Base-by-base conservation (phyloP, 2,329 filamentous ascomycete species). In the Exophiala alcalophila region DNA sequence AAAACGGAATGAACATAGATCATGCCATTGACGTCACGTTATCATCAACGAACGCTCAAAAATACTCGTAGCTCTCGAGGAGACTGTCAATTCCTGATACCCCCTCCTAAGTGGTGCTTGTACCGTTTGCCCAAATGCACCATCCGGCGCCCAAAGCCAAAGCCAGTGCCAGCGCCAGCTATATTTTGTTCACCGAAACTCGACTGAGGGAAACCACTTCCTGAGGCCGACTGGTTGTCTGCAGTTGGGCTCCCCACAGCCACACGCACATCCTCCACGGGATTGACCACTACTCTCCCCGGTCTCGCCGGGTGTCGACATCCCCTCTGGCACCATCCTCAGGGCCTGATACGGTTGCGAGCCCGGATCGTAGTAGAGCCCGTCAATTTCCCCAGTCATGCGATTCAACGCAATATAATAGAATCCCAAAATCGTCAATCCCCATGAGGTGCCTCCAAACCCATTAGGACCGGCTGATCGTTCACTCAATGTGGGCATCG, bases 351-450 rank as follows among this genome's bases (percentile, higher is more conserved):
- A 73, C 4, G 70, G 70, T 14, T 68, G 70, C 46, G 69, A 72
- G 29, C 67, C 67, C 0, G 69, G 69, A 38, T 73, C 70, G 50
- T 71, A 72, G 34, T 73, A 73, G 29, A 73, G 54, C 7, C 70
- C 70, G 40, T 72, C 69, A 24, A 73, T 65, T 23, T 66, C 59
- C 12, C 70, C 70, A 18, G 64, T 65, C 28, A 65, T 63, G 23
- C 70, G 66, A 44, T 66, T 60, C 24, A 73, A 54, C 12, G 69
- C 69, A 28, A 73, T 67, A 47, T 73, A 73, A 46, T 73, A 73
- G 53, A 73, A 73, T 2, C 70, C 70, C 23, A 66, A 71, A 28
- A 73, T 73, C 2, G 69, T 73, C 15, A 73, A 65, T 11, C 69
- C 67, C 50, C 50, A 57, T 64, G 68, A 40, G 63, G 66, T 28